Base-by-base conservation (phyloP, 257 asterid species). In the Phtheirospermum japonicum region DNA sequence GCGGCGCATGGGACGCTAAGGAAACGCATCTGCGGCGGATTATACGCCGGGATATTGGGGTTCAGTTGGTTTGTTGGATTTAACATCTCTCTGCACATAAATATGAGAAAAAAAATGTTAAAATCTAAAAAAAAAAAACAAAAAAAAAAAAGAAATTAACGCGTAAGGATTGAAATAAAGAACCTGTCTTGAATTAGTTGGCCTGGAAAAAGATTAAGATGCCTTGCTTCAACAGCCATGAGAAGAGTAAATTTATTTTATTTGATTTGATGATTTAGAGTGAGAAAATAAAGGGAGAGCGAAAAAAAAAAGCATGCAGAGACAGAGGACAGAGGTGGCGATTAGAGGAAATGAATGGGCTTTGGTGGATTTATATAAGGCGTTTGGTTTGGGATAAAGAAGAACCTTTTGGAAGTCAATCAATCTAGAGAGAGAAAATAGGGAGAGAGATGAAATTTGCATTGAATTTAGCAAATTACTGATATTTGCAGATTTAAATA, bases 191-290 rank as follows among this genome's bases (percentile, higher is more conserved):
- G 77, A 9, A 76, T 56, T 79, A 78, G 71, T 11, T 78, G 83
- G 0, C 76, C 57, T 9, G 83, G 64, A 6, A 82, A 73, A 20
- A 66, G 83, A 74, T 79, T 75, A 59, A 69, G 76, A 73, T 82
- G 84, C 62, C 69, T 80, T n/a, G 96, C 95, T 73, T 85, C 96
- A 68, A 85, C 87, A 1, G 96, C 86, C 96, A 88, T 88, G 42
- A 39, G 32, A 66, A 56, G 2, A 40, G 18, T 8, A 0, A 17
- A n/a, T 14, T 32, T n/a, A 33, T 37, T n/a, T n/a, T 5, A 13
- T 0, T 30, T 42, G 14, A 26, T 52, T 63, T 6, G 16, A 4
- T 18, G 42, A 30, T 9, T 57, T 77, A 71, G 57, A n/a, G n/a
- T n/a, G 70, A 61, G 20, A 11, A 13, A 75, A 34, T 16, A n/a